These are phyloP conservation scores for Plasmodium blacklocki DNA, from an alignment of 169 alveolate genomes.

Conservation along the genomic window DNA sequence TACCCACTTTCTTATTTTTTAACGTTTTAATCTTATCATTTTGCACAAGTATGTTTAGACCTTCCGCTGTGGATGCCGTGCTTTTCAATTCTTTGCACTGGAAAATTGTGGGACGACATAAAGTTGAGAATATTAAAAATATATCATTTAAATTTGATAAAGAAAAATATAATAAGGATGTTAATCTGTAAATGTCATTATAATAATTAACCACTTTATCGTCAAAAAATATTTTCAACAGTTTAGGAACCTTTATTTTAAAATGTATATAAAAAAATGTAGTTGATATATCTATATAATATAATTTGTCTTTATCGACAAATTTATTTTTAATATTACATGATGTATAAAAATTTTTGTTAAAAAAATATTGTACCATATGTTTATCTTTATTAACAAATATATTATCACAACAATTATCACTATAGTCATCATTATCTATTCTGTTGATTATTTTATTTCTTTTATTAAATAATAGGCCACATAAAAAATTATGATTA, in stretches of 20 bases:
- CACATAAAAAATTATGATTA: slow-evolving; percentile 1
- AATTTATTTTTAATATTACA: too few relatives aligned
- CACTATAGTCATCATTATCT: too few relatives aligned
- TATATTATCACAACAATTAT: too few relatives aligned
- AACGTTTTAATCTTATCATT: not conserved
- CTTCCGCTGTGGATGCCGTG: not conserved
- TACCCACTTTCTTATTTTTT: not conserved
- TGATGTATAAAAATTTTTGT: not conserved
- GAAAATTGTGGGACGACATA: slow-evolving; percentile 16
- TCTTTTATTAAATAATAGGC: not conserved
- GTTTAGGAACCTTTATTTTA: not conserved
- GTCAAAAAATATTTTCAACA: slow-evolving; percentile 25
- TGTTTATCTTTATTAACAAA: not conserved
- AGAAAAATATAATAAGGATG: slow-evolving; percentile 15
- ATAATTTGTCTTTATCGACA: too few relatives aligned
- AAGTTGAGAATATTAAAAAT: not conserved
- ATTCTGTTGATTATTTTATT: not conserved
- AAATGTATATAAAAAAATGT: slow-evolving; percentile 27
- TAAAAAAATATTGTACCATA: not conserved
- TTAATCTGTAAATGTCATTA: slow-evolving; percentile 15
- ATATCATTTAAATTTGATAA: slow-evolving; percentile 15
- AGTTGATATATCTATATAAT: not conserved
- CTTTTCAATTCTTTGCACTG: not conserved
- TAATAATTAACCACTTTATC: slow-evolving; percentile 14
- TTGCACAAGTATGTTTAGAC: not conserved